Percentiles rank a stretch among this genome's conserved stretches.
Conservation (phyloP, 805 yeast genomes). For the Saturnispora sanitii region DNA sequence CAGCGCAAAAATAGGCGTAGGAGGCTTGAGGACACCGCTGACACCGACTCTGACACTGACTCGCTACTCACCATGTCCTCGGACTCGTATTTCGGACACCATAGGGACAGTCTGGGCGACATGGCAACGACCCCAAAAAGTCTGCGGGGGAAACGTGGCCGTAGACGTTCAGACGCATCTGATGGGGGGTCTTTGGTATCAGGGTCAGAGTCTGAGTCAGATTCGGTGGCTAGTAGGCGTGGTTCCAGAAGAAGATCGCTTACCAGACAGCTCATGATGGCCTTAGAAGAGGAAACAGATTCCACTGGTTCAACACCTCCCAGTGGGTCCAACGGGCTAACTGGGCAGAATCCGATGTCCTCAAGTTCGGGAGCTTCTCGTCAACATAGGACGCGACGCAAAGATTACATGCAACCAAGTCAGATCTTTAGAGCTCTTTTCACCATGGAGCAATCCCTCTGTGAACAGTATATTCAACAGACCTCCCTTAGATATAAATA, state of each 20-base stretch:
- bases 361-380: slow-evolving; percentile 2
- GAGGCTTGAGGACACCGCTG: not conserved
- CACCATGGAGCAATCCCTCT: slow-evolving; percentile 74
- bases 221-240: not conserved
- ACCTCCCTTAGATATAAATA: slow-evolving; percentile 54
- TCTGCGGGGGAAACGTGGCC: slow-evolving; percentile 14
- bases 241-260: not conserved
- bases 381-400: not conserved
- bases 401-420: slow-evolving; percentile 7
- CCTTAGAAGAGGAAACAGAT: slow-evolving; percentile 1
- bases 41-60: not conserved
- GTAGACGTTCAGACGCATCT: slow-evolving; percentile 19
- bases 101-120: slow-evolving; percentile 19
- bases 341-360: slow-evolving; percentile 15
- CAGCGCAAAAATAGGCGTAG: slow-evolving; percentile 3
- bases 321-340: slow-evolving; percentile 7
- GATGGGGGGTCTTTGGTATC: slow-evolving; percentile 12
- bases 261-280: not conserved
- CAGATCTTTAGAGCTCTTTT: slow-evolving; percentile 74
- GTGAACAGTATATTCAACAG: slow-evolving; percentile 73
- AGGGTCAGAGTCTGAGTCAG: slow-evolving; percentile 3
- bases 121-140: slow-evolving; percentile 2
- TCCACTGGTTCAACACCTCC: slow-evolving; percentile 5
- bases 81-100: slow-evolving; percentile 27
- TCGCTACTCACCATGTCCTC: slow-evolving; percentile 20